A percentile compares a stretch with the other conserved stretches of the same genome.
Conservation (phyloP, 257 asterid species). For the Solanum chiquidenum region DNA sequence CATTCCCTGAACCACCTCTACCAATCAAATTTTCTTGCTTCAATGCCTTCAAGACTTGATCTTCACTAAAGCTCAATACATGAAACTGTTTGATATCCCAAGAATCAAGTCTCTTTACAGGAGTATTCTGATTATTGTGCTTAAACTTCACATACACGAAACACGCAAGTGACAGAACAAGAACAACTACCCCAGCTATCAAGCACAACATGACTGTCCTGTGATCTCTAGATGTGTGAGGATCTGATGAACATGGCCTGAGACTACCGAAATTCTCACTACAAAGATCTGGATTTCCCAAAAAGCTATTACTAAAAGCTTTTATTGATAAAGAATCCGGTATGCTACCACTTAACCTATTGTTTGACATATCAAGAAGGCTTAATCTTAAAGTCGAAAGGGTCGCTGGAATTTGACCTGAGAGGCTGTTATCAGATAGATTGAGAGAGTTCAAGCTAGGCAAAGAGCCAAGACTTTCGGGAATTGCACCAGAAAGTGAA, state of each 20-base stretch:
- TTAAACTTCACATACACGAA: conserved; percentile 12
- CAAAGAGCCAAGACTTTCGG: conserved; percentile 23
- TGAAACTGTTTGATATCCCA: conserved; percentile 32
- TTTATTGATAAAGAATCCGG: conserved; percentile 23
- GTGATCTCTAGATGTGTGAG: not conserved
- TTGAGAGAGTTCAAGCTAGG: conserved; percentile 27
- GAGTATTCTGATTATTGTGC: not conserved
- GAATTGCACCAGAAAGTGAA: conserved; percentile 23
- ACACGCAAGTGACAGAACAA: conserved; percentile 9
- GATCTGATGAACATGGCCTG: conserved; percentile 14
- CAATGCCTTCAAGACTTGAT: conserved; percentile 22
- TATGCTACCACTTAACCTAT: conserved; percentile 16
- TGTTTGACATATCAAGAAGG: conserved; percentile 34
- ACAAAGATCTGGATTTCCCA: conserved; percentile 31
- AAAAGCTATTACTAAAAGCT: conserved; percentile 20
- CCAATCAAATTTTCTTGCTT: conserved; percentile 35
- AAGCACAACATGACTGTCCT: conserved; percentile 13
- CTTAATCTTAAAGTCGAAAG: conserved; percentile 20
- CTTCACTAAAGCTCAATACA: conserved; percentile 29
- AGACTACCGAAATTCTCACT: conserved; percentile 6
- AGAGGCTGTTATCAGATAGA: conserved; percentile 23
- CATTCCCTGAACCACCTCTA: conserved; percentile 35
- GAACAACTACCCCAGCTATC: conserved; percentile 9
- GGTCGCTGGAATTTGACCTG: conserved; percentile 25
- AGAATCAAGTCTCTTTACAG: conserved; percentile 15